Percentiles rank a stretch among this genome's conserved stretches.
These are phyloP conservation scores for Acacia crassicarpa DNA, from an alignment of 306 rosid genomes.

Conservation along the genomic window DNA sequence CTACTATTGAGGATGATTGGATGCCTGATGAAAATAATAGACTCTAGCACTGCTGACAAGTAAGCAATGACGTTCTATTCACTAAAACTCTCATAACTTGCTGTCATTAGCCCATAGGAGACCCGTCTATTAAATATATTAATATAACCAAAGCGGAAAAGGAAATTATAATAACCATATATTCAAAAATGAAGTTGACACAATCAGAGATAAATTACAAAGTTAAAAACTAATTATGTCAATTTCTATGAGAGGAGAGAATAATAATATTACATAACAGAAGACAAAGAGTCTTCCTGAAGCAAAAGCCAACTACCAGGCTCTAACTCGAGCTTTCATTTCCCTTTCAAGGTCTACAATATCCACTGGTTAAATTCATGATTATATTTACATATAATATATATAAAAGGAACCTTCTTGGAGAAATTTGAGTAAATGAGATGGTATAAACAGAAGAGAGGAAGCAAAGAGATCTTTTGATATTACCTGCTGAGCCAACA, in stretches of 20 bases:
- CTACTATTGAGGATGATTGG: background rate
- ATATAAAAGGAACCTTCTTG: background rate
- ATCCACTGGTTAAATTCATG: background rate
- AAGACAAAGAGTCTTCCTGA: background rate
- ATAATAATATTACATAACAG: background rate
- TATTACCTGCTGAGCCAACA: slow-evolving; percentile 93
- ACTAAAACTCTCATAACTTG: background rate
- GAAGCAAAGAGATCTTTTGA: slow-evolving; percentile 24
- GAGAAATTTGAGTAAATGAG: slow-evolving; percentile 16
- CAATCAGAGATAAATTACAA: slow-evolving; percentile 3
- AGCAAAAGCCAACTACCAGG: background rate
- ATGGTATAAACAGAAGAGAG: slow-evolving; percentile 20
- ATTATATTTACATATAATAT: background rate
- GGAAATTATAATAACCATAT: background rate
- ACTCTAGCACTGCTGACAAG: background rate
- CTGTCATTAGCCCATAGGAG: background rate
- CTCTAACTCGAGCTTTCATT: background rate
- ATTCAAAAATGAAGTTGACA: background rate
- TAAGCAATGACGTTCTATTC: background rate
- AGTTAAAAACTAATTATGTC: background rate
- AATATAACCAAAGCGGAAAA: background rate
- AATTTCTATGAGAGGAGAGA: background rate
- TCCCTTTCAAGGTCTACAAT: background rate
- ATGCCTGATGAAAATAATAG: background rate
- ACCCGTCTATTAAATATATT: background rate